phyloP scores from a whole-genome alignment of 1,284 basidiomycete species.

The Porogramme epimiltina region DNA sequence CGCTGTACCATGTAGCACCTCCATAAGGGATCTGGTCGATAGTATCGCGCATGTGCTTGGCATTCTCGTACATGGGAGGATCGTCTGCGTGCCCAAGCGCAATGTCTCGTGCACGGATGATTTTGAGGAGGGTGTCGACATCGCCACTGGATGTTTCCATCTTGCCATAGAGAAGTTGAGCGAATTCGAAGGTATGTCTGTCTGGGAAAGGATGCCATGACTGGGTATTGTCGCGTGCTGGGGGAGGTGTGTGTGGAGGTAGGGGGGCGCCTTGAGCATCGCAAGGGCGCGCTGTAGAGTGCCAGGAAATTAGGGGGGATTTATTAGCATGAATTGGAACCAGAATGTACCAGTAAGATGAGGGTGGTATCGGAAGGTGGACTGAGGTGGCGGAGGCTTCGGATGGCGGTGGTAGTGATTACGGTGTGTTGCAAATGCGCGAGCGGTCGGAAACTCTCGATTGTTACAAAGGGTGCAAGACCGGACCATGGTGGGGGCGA shows the following conservation, averaged over 20 bases:
- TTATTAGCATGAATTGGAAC: too few relatives aligned
- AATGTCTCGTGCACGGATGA: background rate
- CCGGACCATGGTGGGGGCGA: constrained; percentile 2
- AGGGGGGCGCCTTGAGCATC: background rate
- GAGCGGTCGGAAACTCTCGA: constrained; percentile 1
- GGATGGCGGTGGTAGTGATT: background rate
- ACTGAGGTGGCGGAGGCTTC: background rate
- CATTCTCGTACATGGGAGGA: background rate
- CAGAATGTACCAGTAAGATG: background rate
- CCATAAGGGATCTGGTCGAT: background rate
- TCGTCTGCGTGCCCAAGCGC: background rate
- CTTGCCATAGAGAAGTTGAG: constrained; percentile 3
- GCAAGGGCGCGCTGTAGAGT: background rate
- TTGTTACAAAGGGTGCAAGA: background rate
- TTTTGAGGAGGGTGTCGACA: background rate
- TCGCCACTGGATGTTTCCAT: background rate
- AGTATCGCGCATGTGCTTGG: background rate
- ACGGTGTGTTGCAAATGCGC: background rate
- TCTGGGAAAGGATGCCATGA: constrained; percentile 14
- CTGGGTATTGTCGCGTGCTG: background rate
- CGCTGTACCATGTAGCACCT: background rate
- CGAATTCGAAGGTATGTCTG: constrained; percentile 7
- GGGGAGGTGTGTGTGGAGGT: background rate
- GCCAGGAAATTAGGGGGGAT: background rate
- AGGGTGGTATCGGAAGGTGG: background rate